Evolutionary conservation across 83 land plant species (phyloP).

Genomic region (Thuja plicata): DNA sequence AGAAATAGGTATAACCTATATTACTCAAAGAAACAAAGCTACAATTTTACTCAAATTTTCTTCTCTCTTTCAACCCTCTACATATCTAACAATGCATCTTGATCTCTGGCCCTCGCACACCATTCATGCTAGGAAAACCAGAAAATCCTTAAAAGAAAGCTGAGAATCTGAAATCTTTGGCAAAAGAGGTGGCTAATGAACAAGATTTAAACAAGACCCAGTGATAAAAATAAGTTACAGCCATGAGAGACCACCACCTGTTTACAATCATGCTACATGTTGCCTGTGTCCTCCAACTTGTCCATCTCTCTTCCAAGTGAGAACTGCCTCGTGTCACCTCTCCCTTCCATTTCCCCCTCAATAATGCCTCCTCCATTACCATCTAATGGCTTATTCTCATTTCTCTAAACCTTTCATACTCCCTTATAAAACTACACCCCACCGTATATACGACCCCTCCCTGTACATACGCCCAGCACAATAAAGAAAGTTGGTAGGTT

Average conservation of each 20-base stretch:
- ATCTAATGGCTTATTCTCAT: not conserved
- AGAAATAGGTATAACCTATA: no score
- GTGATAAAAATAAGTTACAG: conserved; percentile 1
- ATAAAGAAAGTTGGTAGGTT: conserved; percentile 9
- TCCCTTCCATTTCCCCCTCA: not conserved
- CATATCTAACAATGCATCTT: not conserved
- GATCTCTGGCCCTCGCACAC: not conserved
- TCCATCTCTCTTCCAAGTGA: conserved; percentile 17
- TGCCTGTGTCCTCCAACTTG: conserved; percentile 1
- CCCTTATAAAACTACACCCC: not conserved
- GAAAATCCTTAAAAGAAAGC: not conserved
- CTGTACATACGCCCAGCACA: no score
- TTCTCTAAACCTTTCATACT: no score
- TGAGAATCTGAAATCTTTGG: not conserved
- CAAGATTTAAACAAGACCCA: conserved; percentile 7
- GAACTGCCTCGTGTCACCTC: conserved; percentile 12
- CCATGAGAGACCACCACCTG: conserved; percentile 15
- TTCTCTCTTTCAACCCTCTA: no score
- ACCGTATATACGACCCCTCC: not conserved
- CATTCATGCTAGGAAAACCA: not conserved
- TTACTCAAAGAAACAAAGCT: no score
- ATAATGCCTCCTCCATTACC: not conserved
- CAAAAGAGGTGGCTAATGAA: not conserved
- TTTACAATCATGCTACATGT: conserved; percentile 6
- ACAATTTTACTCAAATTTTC: no score